Evolutionary conservation across 257 asterid genomes (phyloP).

Genomic region (Eucommia ulmoides): DNA sequence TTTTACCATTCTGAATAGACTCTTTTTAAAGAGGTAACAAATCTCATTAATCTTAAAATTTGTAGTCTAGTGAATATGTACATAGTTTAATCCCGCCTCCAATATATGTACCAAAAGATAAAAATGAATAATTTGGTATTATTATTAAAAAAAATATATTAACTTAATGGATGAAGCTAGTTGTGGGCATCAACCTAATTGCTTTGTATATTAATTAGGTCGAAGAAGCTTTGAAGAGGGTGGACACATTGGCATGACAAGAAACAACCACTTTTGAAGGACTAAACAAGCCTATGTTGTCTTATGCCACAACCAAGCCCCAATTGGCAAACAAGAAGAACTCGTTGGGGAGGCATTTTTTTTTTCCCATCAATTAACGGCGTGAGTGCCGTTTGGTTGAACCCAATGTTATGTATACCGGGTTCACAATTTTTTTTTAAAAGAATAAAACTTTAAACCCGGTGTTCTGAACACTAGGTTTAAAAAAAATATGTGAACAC

Average conservation of each 20-base stretch:
- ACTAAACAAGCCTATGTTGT: neutral
- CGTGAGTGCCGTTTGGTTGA: too few relatives aligned
- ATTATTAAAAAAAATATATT: too few relatives aligned
- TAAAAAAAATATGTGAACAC: too few relatives aligned
- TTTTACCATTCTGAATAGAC: slow-evolving; percentile 15
- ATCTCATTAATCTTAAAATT: neutral
- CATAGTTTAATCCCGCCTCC: neutral
- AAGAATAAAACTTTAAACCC: too few relatives aligned
- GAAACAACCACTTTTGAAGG: neutral
- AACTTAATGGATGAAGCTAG: neutral
- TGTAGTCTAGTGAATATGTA: neutral
- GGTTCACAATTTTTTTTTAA: too few relatives aligned
- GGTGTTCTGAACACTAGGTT: too few relatives aligned
- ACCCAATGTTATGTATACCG: too few relatives aligned
- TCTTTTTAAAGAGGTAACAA: slow-evolving; percentile 21
- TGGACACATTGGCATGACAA: neutral
- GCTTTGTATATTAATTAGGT: neutral
- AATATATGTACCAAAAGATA: neutral
- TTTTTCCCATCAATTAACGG: too few relatives aligned
- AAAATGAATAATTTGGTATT: neutral
- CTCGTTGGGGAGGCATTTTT: too few relatives aligned
- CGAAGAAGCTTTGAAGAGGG: neutral
- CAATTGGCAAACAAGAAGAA: too few relatives aligned
- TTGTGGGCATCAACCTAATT: neutral
- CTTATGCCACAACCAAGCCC: too few relatives aligned